Base-by-base conservation (phyloP, 495 filamentous ascomycete genomes). In the Penicillium nucicola region DNA sequence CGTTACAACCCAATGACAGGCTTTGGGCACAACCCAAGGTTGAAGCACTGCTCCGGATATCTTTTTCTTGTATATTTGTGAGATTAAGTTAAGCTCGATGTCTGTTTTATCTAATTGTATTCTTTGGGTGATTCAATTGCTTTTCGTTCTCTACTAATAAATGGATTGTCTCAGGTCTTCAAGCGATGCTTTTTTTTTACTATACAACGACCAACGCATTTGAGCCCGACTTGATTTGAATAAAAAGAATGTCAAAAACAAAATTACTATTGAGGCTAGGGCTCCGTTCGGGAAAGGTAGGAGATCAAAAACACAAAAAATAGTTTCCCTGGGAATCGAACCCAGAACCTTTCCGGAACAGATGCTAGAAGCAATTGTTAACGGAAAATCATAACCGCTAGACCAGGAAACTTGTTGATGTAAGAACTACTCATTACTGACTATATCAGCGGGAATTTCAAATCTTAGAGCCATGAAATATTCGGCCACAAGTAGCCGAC, bases 271-370 rank as follows among this genome's bases (percentile, higher is more conserved):
- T 23, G n/a, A 46, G 37, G 5, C 25, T 28, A 28, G 25, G 25
- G 25, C 25, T 28, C 10, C 25, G 25, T 28, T 28, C 25, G 25
- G 25, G 25, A 28, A 36, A 17, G 12, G 11, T n/a, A 6, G 10
- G 18, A 33, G 11, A 36, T 15, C n/a, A 55, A 32, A 25, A 35
- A n/a, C 10, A 12, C 22, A 56, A 56, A 58, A 48, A 42, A 57
- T 57, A 44, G 53, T 56, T 47, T 44, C 39, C 33, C 46, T 57
- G 55, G 53, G 55, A 53, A 57, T 57, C 49, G 55, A 57, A 57
- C 55, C 53, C 55, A 57, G 46, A 53, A 57, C 55, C 55, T 57
- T 58, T 48, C 51, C 48, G 53, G 45, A 48, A 48, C 46, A 48
- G n/a, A 1, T 38, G 46, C 36, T 4, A 14, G 4, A 22, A 1